These are phyloP conservation scores for Glonium stellatum DNA, from an alignment of 495 filamentous ascomycete genomes.

Conservation along the genomic window DNA sequence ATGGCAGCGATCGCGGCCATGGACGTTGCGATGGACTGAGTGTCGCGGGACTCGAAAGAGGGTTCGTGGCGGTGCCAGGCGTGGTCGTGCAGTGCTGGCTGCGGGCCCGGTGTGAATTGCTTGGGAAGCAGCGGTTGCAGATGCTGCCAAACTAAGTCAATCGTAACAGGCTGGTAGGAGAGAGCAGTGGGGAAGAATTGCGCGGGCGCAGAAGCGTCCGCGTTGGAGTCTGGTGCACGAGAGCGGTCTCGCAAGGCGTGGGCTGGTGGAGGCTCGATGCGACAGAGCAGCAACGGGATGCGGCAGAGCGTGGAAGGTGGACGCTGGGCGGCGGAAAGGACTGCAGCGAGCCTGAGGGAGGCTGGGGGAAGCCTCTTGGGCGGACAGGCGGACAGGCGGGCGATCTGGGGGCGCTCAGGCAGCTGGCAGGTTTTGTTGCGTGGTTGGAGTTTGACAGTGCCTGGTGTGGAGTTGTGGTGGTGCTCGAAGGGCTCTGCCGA, in stretches of 20 bases:
- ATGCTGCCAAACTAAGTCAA: background rate
- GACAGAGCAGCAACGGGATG: background rate
- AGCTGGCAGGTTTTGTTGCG: background rate
- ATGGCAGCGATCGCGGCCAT: constrained; percentile 14
- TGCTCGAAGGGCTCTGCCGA: constrained; percentile 13
- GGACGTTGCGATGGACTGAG: background rate
- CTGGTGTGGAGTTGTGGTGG: background rate
- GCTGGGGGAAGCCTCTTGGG: background rate
- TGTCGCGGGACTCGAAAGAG: background rate
- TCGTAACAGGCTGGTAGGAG: background rate
- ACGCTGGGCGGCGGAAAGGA: background rate
- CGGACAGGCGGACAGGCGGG: background rate
- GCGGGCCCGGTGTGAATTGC: background rate
- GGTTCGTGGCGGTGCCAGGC: background rate
- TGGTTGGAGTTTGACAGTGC: background rate
- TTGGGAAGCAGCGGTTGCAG: constrained; percentile 5
- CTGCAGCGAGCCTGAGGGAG: background rate
- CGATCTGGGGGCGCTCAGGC: background rate
- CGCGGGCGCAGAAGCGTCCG: background rate
- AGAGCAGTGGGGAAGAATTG: background rate
- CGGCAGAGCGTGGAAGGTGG: background rate
- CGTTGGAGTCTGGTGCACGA: background rate
- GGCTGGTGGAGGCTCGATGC: background rate
- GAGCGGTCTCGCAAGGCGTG: background rate
- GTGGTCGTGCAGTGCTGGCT: background rate